These are phyloP conservation scores for Arachnopeziza araneosa DNA, from an alignment of 2,329 filamentous ascomycete species.

Conservation along the genomic window DNA sequence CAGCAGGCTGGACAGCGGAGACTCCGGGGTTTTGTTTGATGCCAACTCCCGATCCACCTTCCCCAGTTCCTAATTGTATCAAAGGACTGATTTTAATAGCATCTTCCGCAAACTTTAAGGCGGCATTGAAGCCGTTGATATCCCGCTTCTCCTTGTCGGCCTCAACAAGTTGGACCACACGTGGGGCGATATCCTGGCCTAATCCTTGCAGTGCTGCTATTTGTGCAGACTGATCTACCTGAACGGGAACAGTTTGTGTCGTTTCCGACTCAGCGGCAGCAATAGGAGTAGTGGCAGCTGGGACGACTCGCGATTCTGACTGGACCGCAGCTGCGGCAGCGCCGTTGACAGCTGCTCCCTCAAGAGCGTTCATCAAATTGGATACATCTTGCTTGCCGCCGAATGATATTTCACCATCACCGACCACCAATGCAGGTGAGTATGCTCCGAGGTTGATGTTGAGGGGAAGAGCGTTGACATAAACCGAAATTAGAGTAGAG, in stretches of 20 bases:
- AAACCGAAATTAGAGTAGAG: slow-evolving; percentile 28
- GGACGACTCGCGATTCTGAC: slow-evolving; percentile 20
- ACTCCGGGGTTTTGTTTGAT: slow-evolving; percentile 29
- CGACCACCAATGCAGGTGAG: slow-evolving; percentile 46
- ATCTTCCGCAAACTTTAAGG: slow-evolving; percentile 30
- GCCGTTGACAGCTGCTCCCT: slow-evolving; percentile 41
- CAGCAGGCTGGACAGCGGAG: not conserved
- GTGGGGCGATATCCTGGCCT: slow-evolving; percentile 44
- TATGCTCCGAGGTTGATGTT: slow-evolving; percentile 49
- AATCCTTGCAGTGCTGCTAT: slow-evolving; percentile 42
- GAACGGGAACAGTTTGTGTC: slow-evolving; percentile 15
- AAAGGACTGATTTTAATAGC: slow-evolving; percentile 36
- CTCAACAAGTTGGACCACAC: slow-evolving; percentile 21
- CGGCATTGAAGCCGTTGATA: slow-evolving; percentile 37
- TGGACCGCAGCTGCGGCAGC: slow-evolving; percentile 36
- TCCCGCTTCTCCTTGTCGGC: slow-evolving; percentile 33
- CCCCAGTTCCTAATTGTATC: slow-evolving; percentile 37
- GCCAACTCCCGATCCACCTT: slow-evolving; percentile 36
- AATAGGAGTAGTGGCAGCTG: slow-evolving; percentile 23
- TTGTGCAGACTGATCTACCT: slow-evolving; percentile 33
- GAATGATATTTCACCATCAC: slow-evolving; percentile 48
- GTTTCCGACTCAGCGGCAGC: slow-evolving; percentile 16
- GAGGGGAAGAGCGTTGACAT: slow-evolving; percentile 36
- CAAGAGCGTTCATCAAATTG: slow-evolving; percentile 39
- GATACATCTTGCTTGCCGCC: slow-evolving; percentile 37